Evolutionary conservation across 352 stramenopile species (phyloP).

Genomic region (Phytophthora colocasiae): DNA sequence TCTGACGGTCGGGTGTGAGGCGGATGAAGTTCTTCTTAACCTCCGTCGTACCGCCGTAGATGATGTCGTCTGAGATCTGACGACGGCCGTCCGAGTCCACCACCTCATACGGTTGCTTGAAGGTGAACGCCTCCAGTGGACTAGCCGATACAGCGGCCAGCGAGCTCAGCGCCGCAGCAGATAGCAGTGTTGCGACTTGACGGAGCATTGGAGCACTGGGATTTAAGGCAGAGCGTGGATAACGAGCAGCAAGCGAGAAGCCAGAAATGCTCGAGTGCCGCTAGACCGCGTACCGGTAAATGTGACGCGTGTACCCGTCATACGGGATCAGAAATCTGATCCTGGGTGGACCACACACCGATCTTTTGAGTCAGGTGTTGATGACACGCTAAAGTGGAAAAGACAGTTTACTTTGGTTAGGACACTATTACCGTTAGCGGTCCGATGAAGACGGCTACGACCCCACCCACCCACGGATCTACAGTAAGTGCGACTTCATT

Average conservation of each 20-base stretch:
- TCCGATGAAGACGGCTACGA: constrained; percentile 4
- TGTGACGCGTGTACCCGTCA: constrained; percentile 28
- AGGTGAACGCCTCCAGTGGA: constrained; percentile 53
- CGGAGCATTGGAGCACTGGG: constrained; percentile 27
- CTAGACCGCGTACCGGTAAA: constrained; percentile 3
- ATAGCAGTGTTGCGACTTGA: constrained; percentile 36
- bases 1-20: constrained; percentile 82
- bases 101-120: constrained; percentile 70
- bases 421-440: constrained; percentile 26
- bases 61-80: constrained; percentile 64
- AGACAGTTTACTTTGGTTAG: constrained; percentile 32
- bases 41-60: constrained; percentile 65
- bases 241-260: constrained; percentile 1
- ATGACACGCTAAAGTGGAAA: constrained; percentile 4
- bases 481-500: constrained; percentile 90
- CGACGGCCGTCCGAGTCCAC: constrained; percentile 61
- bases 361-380: constrained; percentile 19
- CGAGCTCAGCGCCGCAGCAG: constrained; percentile 27
- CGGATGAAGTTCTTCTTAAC: constrained; percentile 88
- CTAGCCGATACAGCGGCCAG: constrained; percentile 25
- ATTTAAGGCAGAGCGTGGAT: background rate
- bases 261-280: constrained; percentile 29
- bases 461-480: constrained; percentile 27
- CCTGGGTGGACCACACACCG: constrained; percentile 27
- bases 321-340: constrained; percentile 12